These are phyloP conservation scores for Albifimbria verrucaria DNA, from an alignment of 2,329 filamentous ascomycete species.

Conservation along the genomic window DNA sequence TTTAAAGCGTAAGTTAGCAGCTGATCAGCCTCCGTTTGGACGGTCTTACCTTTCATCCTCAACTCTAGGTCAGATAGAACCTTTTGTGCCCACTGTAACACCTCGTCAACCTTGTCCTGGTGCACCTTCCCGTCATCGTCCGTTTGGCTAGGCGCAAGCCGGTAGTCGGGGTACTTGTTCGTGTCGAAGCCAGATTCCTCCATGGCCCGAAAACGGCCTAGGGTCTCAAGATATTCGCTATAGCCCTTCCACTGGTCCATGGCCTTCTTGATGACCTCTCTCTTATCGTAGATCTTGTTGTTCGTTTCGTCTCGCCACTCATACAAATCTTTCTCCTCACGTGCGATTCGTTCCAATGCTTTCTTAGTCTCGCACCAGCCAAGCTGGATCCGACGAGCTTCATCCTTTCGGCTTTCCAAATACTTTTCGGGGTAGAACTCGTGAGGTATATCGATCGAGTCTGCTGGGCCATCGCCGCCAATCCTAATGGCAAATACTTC, in stretches of 20 bases:
- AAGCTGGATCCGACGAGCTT: conserved; percentile 42
- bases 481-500: conserved; percentile 50
- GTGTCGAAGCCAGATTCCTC: conserved; percentile 34
- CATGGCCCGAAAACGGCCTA: conserved; percentile 33
- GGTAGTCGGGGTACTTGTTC: conserved; percentile 34
- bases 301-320: conserved; percentile 24
- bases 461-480: conserved; percentile 35
- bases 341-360: conserved; percentile 17
- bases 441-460: conserved; percentile 47
- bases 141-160: conserved; percentile 33
- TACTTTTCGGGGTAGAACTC: conserved; percentile 55
- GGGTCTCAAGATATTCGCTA: conserved; percentile 30
- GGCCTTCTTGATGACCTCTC: conserved; percentile 25
- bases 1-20: conserved; percentile 19
- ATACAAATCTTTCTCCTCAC: conserved; percentile 21
- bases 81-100: conserved; percentile 28
- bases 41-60: conserved; percentile 31
- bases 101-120: conserved; percentile 26
- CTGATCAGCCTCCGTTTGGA: not conserved
- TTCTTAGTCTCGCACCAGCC: conserved; percentile 30
- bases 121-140: conserved; percentile 28
- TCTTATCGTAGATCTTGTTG: conserved; percentile 22
- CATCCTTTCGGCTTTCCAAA: conserved; percentile 39
- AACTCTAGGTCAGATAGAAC: conserved; percentile 31
- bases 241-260: conserved; percentile 28